Base-by-base conservation (phyloP, 2,329 filamentous ascomycete species). In the Phialophora tarda region DNA sequence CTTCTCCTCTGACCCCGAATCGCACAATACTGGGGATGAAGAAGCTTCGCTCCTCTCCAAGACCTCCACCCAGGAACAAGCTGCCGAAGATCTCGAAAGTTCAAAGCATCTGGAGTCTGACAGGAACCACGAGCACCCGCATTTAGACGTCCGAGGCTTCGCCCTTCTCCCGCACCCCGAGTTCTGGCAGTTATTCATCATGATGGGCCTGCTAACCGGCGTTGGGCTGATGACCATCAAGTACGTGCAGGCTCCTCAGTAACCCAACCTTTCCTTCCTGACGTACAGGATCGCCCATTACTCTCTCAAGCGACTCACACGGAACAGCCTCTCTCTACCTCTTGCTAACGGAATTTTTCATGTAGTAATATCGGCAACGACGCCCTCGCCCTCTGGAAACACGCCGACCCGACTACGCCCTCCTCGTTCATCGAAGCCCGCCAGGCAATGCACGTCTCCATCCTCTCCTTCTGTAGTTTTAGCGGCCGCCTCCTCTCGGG, bases 191-290 rank as follows among this genome's bases (percentile, higher is more conserved):
- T 81, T 96, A 30, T 98, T 96, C 78, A 78, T 86, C 64, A 88
- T 97, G 71, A 91, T 99, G 85, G 93, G 89, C 47, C 86, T 97
- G n/a, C 82, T 98, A 69, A 92, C 93, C 4, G 95, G 95, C 60
- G 91, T 97, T 73, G 95, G 95, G 11, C 82, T 99, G 71, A 99
- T 99, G 95, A 98, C 94, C 0, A 99, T 99, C 80, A 99, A 99
- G 93, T 96, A 84, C 78, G 90, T 44, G 17, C 38, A n/a, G 38
- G 38, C 38, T n/a, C 3, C 38, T 41, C 34, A 17, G 12, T 17
- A 17, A 41, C 8, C 14, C 14, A n/a, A 8, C 7, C 38, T 8
- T 44, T n/a, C 4, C 38, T 1, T 44, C 14, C 38, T n/a, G 3
- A 44, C 14, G 14, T 44, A n/a, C 14, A 44, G 38, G 2, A 21